Evolutionary conservation across 768 basidiomycete genomes (phyloP), one percentile per base, ranked within the genome.

Genomic region (Rhizopogon roseolus): DNA sequence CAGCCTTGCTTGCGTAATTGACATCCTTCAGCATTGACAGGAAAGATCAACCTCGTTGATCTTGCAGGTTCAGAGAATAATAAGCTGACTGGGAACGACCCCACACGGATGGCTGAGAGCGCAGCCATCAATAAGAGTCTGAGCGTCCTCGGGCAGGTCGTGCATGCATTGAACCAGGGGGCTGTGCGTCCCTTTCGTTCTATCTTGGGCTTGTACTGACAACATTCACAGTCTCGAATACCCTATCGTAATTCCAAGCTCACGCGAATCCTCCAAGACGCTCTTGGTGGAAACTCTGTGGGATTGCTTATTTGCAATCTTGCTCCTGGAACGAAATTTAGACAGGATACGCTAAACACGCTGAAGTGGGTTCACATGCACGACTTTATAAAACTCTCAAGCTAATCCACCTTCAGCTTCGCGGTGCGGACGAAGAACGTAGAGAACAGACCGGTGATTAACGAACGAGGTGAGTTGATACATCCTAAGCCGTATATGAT

Each of bases 61-160:
- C 78, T 95, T 27, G 93, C 93, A 16, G 93, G 93, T 27, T 92
- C 89, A 0, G 93, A 95, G 71, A 93, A 93, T 63, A 94, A 93
- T 67, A 94, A 90, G 76, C 76, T 88, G 27, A 93, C 93, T 4
- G 92, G 93, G 5, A 94, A 93, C 59, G 88, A 94, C 64, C 74
- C 83, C 1, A 83, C 81, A n/a, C 83, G 93, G 2, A 92, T 94
- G 86, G 82, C 85, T 2, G 93, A 96, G 70, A 89, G 88, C 4
- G 72, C 88, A 2, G 91, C 92, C 16, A 96, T 96, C 66, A 96
- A 96, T 71, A 92, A 89, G 66, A 90, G 88, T 6, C 69, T 96
- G 44, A 89, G 90, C 56, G 88, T 88, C 8, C 79, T 96, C 3
- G 90, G 91, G 2, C 90, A 91, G 68, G 92, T 94, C 5, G 90